Evolutionary conservation across 1,284 basidiomycete genomes (phyloP).

Genomic region (Mycosarcoma maydis): DNA sequence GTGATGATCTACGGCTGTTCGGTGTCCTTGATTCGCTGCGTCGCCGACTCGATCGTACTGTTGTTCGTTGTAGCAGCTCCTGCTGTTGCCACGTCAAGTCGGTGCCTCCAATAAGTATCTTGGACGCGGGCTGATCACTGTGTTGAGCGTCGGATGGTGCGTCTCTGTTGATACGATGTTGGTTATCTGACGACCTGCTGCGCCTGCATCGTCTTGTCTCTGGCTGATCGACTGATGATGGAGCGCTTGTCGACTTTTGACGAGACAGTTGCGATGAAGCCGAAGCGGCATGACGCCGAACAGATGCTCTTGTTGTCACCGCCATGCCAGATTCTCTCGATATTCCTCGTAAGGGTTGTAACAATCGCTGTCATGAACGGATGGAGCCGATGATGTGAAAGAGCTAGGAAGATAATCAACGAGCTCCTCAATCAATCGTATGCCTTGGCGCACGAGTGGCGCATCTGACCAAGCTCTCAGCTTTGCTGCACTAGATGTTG

Average conservation of each 20-base stretch:
- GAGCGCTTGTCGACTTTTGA: too few relatives aligned
- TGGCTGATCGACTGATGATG: background rate
- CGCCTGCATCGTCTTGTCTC: background rate
- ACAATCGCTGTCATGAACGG: too few relatives aligned
- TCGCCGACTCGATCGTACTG: background rate
- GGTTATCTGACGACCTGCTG: background rate
- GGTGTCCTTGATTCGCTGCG: too few relatives aligned
- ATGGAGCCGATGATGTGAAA: too few relatives aligned
- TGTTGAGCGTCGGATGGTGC: slow-evolving; percentile 1
- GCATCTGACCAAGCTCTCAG: too few relatives aligned
- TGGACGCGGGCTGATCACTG: background rate
- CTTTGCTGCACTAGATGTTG: too few relatives aligned
- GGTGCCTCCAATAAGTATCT: background rate
- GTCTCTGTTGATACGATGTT: background rate
- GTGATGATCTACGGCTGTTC: background rate
- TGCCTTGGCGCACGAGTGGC: too few relatives aligned
- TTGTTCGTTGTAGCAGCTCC: slow-evolving; percentile 4
- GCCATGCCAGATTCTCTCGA: slow-evolving; percentile 1
- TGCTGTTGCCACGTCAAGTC: slow-evolving; percentile 24
- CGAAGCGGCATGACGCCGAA: background rate
- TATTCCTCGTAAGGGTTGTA: background rate
- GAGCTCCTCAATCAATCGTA: too few relatives aligned
- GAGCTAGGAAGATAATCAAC: too few relatives aligned
- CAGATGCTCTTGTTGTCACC: slow-evolving; percentile 13
- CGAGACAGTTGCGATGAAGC: background rate